A percentile compares a stretch with the other conserved stretches of the same genome.
phyloP scores from a whole-genome alignment of 148 eudicot species.

The Rhododendron vialii region DNA sequence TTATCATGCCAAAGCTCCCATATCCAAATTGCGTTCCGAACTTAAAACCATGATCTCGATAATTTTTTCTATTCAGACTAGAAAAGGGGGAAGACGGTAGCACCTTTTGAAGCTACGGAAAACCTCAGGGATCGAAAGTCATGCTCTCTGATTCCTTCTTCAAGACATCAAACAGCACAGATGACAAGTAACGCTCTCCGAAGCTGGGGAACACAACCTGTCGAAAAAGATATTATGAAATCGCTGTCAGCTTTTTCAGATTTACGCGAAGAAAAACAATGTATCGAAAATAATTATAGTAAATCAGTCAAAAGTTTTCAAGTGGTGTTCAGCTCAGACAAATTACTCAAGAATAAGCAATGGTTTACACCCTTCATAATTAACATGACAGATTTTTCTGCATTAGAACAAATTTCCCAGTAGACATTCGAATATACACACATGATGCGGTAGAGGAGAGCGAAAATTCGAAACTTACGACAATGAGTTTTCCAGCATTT shows the following conservation, averaged over 20 bases:
- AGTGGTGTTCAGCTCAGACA: background rate
- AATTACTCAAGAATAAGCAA: no score
- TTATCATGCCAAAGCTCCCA: background rate
- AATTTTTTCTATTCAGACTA: background rate
- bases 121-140: background rate
- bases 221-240: background rate
- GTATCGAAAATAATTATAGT: no score
- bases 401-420: no score
- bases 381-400: no score
- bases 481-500: slow-evolving; percentile 84
- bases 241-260: background rate
- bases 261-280: background rate
- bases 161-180: slow-evolving; percentile 61
- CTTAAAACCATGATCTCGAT: background rate
- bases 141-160: slow-evolving; percentile 59
- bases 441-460: background rate
- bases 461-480: slow-evolving; percentile 44
- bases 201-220: slow-evolving; percentile 82
- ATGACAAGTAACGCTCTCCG: slow-evolving; percentile 73
- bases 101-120: background rate
- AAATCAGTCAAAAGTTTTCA: background rate
- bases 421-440: no score
- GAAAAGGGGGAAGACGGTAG: background rate
- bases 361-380: no score
- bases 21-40: background rate